Evolutionary conservation across 805 yeast species (phyloP), one percentile per base, ranked within the genome.

Genomic region (Metschnikowia bowlesiae): DNA sequence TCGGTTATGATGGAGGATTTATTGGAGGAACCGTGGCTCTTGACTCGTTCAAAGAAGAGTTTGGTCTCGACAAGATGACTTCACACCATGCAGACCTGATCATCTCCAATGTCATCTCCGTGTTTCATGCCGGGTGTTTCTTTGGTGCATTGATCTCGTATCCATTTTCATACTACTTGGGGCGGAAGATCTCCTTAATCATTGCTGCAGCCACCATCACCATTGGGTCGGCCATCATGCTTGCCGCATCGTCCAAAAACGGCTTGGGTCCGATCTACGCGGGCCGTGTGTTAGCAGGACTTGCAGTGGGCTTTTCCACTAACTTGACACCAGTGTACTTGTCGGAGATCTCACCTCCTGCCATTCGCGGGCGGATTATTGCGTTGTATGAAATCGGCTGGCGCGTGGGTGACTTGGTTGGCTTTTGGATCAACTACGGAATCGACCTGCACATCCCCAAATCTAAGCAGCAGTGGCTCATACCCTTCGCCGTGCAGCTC

Each of bases 1-100:
- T 70, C 44, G 75, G 75, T 8, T 71, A 71, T 49, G 75, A 71
- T 49, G 69, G 73, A 6, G 74, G 73, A 3, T 70, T 68, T 44
- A 71, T 71, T 41, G 75, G 75, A 7, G 74, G 74, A 8, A 68
- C 74, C 3, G 71, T 69, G 30, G 68, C 70, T 3, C 58, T 70
- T 28, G 56, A 56, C 13, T 62, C 70, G 4, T 71, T 71, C 51
- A 51, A 56, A 46, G 39, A 59, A 10, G 74, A 69, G 53, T 70
- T 70, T 56, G 66, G 68, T 22, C 59, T 71, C 36, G 62, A 62
- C 47, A 44, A 46, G 22, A 56, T 60, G 63, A 36, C 60, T 9
- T 34, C 43, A 11, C 8, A 50, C 14, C 65, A 67, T 33, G 58
- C 65, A 22, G 57, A 55, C 32, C 46, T 18, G 41, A 53, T 64